A percentile compares a stretch with the other conserved stretches of the same genome.
Conservation (phyloP, 83 land plant species). For the Larix sibirica region DNA sequence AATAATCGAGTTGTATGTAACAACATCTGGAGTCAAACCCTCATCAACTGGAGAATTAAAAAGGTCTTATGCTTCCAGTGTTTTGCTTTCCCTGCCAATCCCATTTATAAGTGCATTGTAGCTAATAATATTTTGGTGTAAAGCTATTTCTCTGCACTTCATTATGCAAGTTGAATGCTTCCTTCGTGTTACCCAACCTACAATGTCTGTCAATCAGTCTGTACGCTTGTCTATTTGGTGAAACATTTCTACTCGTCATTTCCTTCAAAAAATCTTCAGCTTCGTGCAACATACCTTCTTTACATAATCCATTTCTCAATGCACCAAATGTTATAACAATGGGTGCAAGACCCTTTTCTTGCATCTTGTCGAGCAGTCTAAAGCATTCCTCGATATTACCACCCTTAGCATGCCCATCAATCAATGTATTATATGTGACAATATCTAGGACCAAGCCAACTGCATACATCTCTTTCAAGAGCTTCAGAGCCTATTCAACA, state of each 20-base stretch:
- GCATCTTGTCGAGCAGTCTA: slow-evolving; percentile 43
- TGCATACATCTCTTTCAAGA: slow-evolving; percentile 39
- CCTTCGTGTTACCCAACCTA: slow-evolving; percentile 31
- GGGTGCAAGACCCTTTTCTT: slow-evolving; percentile 33
- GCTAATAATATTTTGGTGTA: slow-evolving; percentile 43
- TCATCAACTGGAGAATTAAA: slow-evolving; percentile 18
- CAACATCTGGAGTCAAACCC: slow-evolving; percentile 57
- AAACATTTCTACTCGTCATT: slow-evolving; percentile 40
- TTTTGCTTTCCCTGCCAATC: slow-evolving; percentile 27
- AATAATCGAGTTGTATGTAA: slow-evolving; percentile 41
- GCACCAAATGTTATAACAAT: slow-evolving; percentile 61
- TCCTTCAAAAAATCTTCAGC: slow-evolving; percentile 40
- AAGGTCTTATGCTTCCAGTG: slow-evolving; percentile 45
- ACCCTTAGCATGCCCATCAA: slow-evolving; percentile 40
- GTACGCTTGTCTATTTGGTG: slow-evolving; percentile 49
- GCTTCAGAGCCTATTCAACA: slow-evolving; percentile 25
- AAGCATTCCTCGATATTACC: slow-evolving; percentile 46
- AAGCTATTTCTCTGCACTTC: slow-evolving; percentile 39
- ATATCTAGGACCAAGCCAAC: slow-evolving; percentile 43
- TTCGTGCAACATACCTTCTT: slow-evolving; percentile 42
- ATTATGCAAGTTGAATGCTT: slow-evolving; percentile 29
- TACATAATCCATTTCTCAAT: slow-evolving; percentile 52
- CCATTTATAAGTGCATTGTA: slow-evolving; percentile 61
- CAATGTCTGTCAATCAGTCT: slow-evolving; percentile 51
- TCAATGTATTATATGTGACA: slow-evolving; percentile 44